Percentiles rank a stretch among this genome's conserved stretches.
Conservation (phyloP, 495 filamentous ascomycete species). For the Astrothelium subdiscretum region DNA sequence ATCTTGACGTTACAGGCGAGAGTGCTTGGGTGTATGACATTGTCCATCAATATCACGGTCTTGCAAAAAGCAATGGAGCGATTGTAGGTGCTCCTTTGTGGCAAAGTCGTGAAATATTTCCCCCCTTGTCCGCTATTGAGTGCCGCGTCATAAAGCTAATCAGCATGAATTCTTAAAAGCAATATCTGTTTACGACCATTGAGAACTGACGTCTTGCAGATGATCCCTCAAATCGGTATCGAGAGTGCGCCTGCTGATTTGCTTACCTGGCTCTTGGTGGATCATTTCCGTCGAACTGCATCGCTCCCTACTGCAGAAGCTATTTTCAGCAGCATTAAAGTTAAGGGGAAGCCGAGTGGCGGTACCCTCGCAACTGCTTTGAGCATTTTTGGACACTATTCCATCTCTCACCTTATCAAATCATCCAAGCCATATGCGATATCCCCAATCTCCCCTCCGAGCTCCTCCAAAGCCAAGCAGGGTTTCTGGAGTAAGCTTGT, state of each 20-base stretch:
- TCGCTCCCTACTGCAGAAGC: slow-evolving; percentile 45
- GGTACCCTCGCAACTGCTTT: slow-evolving; percentile 60
- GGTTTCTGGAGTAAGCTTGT: slow-evolving; percentile 7
- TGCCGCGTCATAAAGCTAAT: no score
- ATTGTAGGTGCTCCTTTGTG: slow-evolving; percentile 38
- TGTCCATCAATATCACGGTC: slow-evolving; percentile 66
- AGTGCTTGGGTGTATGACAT: slow-evolving; percentile 68
- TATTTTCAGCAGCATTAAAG: slow-evolving; percentile 46
- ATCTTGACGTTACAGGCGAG: slow-evolving; percentile 85
- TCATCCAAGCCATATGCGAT: slow-evolving; percentile 52
- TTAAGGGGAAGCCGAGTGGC: slow-evolving; percentile 54
- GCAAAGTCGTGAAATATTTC: background rate
- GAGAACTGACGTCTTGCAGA: slow-evolving; percentile 27
- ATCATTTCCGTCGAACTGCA: slow-evolving; percentile 48
- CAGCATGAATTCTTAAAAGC: background rate
- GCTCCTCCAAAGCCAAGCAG: slow-evolving; percentile 22
- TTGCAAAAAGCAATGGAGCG: slow-evolving; percentile 61
- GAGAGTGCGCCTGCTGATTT: slow-evolving; percentile 82
- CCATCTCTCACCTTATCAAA: slow-evolving; percentile 42
- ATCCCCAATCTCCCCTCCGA: slow-evolving; percentile 43
- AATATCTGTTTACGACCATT: slow-evolving; percentile 12
- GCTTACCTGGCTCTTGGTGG: slow-evolving; percentile 57
- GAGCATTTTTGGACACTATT: slow-evolving; percentile 50
- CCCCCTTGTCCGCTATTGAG: no score
- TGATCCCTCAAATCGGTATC: slow-evolving; percentile 76